Conservation (phyloP, 2,329 filamentous ascomycete species). For the Magnaporthiopsis poae region DNA sequence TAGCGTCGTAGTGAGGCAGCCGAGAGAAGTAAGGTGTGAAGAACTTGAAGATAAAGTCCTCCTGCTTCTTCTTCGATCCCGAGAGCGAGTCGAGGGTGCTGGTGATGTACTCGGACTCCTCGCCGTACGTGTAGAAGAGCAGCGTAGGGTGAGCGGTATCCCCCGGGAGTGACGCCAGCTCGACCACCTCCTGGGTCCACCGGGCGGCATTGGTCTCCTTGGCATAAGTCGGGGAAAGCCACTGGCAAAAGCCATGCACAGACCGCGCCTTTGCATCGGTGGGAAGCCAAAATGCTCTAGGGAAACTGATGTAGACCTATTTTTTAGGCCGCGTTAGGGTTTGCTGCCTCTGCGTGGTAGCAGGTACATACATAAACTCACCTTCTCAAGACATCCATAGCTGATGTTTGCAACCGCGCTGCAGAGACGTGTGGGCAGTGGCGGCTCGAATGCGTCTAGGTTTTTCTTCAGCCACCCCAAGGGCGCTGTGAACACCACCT, state of each 20-base stretch:
- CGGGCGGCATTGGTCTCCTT: conserved; percentile 46
- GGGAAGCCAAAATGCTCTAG: conserved; percentile 61
- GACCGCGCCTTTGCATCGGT: conserved; percentile 29
- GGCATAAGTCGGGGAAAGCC: conserved; percentile 62
- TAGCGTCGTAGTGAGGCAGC: conserved; percentile 55
- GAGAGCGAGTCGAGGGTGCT: conserved; percentile 29
- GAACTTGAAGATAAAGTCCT: conserved; percentile 50
- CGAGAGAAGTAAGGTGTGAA: conserved; percentile 70
- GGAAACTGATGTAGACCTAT: conserved; percentile 58
- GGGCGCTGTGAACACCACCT: conserved; percentile 58
- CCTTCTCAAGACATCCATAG: conserved; percentile 65
- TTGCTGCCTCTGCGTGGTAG: not conserved
- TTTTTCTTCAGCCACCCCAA: conserved; percentile 60
- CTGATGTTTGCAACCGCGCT: conserved; percentile 55
- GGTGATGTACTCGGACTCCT: conserved; percentile 44
- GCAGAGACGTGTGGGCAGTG: conserved; percentile 45
- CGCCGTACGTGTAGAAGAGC: conserved; percentile 71
- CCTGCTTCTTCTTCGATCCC: conserved; percentile 34
- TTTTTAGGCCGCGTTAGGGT: not conserved
- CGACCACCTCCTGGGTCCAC: conserved; percentile 71
- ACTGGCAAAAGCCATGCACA: conserved; percentile 62
- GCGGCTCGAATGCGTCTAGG: conserved; percentile 47
- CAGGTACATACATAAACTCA: conserved; percentile 16
- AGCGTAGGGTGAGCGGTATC: conserved; percentile 64
- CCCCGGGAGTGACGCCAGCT: conserved; percentile 57